phyloP scores from a whole-genome alignment of 306 rosid genomes.

The Urtica urens region DNA sequence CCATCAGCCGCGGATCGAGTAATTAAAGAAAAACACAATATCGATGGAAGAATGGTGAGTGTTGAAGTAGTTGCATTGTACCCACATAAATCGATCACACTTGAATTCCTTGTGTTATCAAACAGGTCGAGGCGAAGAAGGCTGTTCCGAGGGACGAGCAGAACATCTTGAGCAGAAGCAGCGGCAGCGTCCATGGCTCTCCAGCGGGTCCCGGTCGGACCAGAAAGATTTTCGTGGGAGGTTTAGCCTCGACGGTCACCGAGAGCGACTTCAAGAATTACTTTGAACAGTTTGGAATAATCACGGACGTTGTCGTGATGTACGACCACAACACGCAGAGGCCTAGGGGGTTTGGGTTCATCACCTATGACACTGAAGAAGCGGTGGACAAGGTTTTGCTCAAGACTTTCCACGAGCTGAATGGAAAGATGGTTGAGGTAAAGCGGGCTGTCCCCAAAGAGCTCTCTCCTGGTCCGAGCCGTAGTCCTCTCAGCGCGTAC shows the following conservation, averaged over 20 bases:
- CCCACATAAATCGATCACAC: background rate
- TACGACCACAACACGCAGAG: slow-evolving; percentile 94
- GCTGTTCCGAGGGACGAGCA: slow-evolving; percentile 94
- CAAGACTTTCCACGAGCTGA: slow-evolving; percentile 78
- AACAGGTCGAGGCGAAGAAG: slow-evolving; percentile 95
- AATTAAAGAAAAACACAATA: slow-evolving; percentile 83
- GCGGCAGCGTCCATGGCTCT: slow-evolving; percentile 73
- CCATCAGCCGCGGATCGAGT: slow-evolving; percentile 71
- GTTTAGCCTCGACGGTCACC: slow-evolving; percentile 79
- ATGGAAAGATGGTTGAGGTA: slow-evolving; percentile 89
- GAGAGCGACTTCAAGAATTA: slow-evolving; percentile 77
- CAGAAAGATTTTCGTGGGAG: slow-evolving; percentile 87
- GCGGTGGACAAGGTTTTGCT: slow-evolving; percentile 77
- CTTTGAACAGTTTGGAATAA: slow-evolving; percentile 88
- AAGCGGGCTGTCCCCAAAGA: slow-evolving; percentile 94
- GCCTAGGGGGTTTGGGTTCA: slow-evolving; percentile 92
- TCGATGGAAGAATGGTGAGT: slow-evolving; percentile 95
- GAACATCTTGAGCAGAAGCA: slow-evolving; percentile 49
- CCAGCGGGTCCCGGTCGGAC: slow-evolving; percentile 87
- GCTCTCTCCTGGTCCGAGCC: slow-evolving; percentile 68
- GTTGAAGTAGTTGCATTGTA: slow-evolving; percentile 2
- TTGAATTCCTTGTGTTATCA: too few relatives aligned
- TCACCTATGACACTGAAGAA: slow-evolving; percentile 83
- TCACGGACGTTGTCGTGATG: slow-evolving; percentile 94
- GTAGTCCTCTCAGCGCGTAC: slow-evolving; percentile 64